Percentiles rank a stretch among this genome's conserved stretches.
phyloP scores from a whole-genome alignment of 1,284 basidiomycete species.

The Trametes hirsuta region DNA sequence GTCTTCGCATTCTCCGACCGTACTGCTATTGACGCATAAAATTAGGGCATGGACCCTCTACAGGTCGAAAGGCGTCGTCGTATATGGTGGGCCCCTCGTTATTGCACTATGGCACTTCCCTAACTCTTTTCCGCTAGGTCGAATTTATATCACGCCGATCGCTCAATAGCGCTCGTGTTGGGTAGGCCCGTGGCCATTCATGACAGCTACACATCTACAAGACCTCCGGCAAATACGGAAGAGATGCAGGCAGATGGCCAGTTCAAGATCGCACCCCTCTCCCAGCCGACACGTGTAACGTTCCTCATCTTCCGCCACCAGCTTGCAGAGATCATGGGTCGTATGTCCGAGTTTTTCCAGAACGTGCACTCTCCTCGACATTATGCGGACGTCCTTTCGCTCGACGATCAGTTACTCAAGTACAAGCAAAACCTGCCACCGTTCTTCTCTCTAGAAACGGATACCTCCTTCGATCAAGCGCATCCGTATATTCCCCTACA shows the following conservation, averaged over 20 bases:
- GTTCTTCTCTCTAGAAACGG: conserved; percentile 76
- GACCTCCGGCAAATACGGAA: conserved; percentile 84
- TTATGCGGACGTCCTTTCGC: conserved; percentile 81
- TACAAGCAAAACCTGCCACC: conserved; percentile 81
- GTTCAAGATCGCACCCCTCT: conserved; percentile 56
- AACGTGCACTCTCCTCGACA: conserved; percentile 82
- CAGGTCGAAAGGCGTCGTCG: conserved; percentile 89
- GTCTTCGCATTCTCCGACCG: conserved; percentile 26
- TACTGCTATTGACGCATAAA: not conserved
- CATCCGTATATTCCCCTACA: conserved; percentile 71
- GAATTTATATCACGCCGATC: conserved; percentile 91
- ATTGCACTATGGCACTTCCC: conserved; percentile 13
- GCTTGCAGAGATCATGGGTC: conserved; percentile 85
- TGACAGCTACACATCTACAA: conserved; percentile 84
- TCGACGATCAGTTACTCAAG: conserved; percentile 86
- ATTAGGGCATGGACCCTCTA: conserved; percentile 73
- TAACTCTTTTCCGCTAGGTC: conserved; percentile 53
- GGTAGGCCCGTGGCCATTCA: conserved; percentile 90
- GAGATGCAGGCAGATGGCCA: conserved; percentile 56
- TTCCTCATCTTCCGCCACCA: conserved; percentile 88
- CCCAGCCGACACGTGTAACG: conserved; percentile 81
- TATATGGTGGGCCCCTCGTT: conserved; percentile 65
- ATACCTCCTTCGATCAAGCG: conserved; percentile 75
- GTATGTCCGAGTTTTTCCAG: conserved; percentile 95
- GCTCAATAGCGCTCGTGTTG: conserved; percentile 89